These are phyloP conservation scores for Pseudocercospora cruenta DNA, from an alignment of 2,329 filamentous ascomycete species.

Conservation along the genomic window DNA sequence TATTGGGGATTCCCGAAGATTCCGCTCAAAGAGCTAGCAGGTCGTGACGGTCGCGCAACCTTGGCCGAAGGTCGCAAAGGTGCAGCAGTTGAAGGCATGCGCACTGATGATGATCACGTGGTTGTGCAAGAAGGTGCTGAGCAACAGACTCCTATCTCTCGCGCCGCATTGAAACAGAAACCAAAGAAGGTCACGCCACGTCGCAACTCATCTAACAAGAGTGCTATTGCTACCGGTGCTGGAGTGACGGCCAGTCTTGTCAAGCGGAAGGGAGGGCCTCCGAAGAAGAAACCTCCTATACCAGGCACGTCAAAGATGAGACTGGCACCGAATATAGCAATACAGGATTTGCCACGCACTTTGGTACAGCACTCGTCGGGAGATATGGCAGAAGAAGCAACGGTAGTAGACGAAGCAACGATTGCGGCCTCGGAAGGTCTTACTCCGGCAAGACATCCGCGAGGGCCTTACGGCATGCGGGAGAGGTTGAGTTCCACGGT, in stretches of 20 bases:
- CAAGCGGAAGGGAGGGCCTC: neutral
- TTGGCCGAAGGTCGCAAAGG: constrained; percentile 39
- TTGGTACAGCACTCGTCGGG: neutral
- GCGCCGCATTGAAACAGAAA: neutral
- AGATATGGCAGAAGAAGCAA: neutral
- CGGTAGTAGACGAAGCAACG: neutral
- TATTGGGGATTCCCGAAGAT: constrained; percentile 53
- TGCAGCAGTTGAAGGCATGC: constrained; percentile 14
- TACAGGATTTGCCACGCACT: neutral
- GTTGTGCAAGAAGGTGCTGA: constrained; percentile 17
- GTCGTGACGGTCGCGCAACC: constrained; percentile 47
- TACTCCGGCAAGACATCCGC: neutral
- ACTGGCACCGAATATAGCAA: neutral
- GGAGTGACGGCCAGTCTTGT: neutral
- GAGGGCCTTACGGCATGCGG: constrained; percentile 14
- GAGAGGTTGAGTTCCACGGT: neutral
- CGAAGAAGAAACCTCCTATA: neutral
- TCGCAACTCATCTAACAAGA: constrained; percentile 24
- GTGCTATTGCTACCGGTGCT: neutral
- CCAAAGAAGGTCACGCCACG: constrained; percentile 5
- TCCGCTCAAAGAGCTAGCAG: constrained; percentile 39
- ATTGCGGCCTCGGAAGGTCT: neutral
- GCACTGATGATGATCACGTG: constrained; percentile 34
- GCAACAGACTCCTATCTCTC: neutral
- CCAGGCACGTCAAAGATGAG: neutral